These are phyloP conservation scores for Brasenia schreberi DNA, from an alignment of 164 flowering plant genomes.

Conservation along the genomic window DNA sequence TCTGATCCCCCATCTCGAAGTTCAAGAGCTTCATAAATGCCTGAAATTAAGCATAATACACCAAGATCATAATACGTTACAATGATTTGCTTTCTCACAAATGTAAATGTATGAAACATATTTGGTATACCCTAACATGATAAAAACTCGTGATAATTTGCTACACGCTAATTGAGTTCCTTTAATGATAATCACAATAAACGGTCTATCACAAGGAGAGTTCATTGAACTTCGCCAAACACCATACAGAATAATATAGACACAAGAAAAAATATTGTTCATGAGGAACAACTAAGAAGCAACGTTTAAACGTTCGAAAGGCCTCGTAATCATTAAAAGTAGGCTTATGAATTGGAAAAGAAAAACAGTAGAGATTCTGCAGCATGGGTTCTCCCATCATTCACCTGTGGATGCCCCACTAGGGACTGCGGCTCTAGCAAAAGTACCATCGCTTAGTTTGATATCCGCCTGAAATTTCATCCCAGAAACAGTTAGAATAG, in stretches of 20 bases:
- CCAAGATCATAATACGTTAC: background rate
- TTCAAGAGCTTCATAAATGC: conserved; percentile 46
- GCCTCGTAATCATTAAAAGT: no score
- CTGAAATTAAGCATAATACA: conserved; percentile 6
- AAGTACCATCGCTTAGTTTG: conserved; percentile 25
- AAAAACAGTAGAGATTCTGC: no score
- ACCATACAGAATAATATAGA: no score
- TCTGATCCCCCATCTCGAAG: conserved; percentile 51
- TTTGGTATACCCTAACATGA: no score
- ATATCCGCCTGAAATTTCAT: conserved; percentile 30
- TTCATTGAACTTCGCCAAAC: no score
- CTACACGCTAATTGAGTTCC: no score
- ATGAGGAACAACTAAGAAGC: background rate
- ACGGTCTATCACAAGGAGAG: no score
- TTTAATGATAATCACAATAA: no score
- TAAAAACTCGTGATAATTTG: no score
- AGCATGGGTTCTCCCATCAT: background rate
- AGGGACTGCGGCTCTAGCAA: conserved; percentile 55
- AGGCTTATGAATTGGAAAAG: no score
- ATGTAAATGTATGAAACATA: background rate
- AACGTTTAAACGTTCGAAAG: no score
- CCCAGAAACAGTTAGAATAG: background rate
- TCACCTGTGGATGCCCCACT: conserved; percentile 61
- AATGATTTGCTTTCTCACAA: background rate
- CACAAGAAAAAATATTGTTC: background rate